phyloP scores from a whole-genome alignment of 208 protist genomes.

The Zelonia costaricensis region DNA sequence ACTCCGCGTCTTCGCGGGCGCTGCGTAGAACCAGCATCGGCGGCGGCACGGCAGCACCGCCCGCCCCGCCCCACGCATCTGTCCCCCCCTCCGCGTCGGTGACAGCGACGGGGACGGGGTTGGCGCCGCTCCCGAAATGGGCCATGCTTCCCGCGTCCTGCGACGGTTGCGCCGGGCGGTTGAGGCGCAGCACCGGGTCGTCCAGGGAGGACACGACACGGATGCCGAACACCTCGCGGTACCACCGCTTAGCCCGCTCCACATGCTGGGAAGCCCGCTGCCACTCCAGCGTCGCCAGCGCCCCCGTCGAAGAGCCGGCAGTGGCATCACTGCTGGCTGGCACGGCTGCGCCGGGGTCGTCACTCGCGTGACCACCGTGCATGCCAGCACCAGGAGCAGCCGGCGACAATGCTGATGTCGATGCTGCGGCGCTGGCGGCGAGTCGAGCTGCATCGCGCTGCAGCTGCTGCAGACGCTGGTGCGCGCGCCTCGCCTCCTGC shows the following conservation, averaged over 20 bases:
- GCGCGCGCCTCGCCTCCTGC: slow-evolving; percentile 19
- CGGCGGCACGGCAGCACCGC: background rate
- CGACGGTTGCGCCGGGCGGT: slow-evolving; percentile 16
- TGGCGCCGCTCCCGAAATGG: slow-evolving; percentile 22
- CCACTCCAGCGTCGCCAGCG: slow-evolving; percentile 3
- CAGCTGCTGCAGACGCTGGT: slow-evolving; percentile 33
- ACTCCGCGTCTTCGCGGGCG: slow-evolving; percentile 64
- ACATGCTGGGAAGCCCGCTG: slow-evolving; percentile 35
- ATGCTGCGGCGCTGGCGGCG: background rate
- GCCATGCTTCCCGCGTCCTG: slow-evolving; percentile 15
- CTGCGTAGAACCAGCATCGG: slow-evolving; percentile 17
- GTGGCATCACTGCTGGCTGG: background rate
- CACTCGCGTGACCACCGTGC: too few species aligned
- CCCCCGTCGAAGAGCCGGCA: background rate
- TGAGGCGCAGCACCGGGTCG: slow-evolving; percentile 11
- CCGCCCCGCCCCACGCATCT: background rate
- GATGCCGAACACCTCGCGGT: slow-evolving; percentile 48
- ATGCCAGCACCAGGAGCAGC: too few species aligned
- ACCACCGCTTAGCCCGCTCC: slow-evolving; percentile 48
- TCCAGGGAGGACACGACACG: slow-evolving; percentile 20
- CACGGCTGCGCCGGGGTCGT: background rate
- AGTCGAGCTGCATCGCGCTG: slow-evolving; percentile 37
- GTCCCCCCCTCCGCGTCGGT: background rate
- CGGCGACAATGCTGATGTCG: background rate
- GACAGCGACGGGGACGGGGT: slow-evolving; percentile 1